These are phyloP conservation scores for Lepiota subincarnata DNA, from an alignment of 768 basidiomycete genomes.

Conservation along the genomic window DNA sequence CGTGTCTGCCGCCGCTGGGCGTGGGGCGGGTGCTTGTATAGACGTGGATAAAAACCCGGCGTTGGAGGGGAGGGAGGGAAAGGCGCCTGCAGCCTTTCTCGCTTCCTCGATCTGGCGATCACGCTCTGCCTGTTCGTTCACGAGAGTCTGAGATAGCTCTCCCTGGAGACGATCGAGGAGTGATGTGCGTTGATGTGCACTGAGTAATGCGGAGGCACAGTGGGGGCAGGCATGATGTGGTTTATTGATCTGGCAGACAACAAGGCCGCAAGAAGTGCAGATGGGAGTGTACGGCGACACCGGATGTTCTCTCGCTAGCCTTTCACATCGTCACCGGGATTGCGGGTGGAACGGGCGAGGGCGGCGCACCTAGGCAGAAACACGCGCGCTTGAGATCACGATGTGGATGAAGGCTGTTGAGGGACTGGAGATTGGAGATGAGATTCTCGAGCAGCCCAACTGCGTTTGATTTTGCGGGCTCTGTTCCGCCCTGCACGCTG, in stretches of 20 bases:
- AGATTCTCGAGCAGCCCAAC: conserved; percentile 46
- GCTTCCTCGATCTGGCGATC: conserved; percentile 45
- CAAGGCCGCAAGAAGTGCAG: conserved; percentile 55
- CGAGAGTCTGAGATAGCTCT: conserved; percentile 39
- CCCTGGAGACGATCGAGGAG: conserved; percentile 41
- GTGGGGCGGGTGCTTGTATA: conserved; percentile 2
- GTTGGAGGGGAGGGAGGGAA: conserved; percentile 46
- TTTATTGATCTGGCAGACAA: conserved; percentile 55
- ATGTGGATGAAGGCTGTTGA: conserved; percentile 21
- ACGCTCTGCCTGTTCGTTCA: conserved; percentile 45
- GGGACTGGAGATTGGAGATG: conserved; percentile 32
- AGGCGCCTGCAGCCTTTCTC: conserved; percentile 51
- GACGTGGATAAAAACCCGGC: not conserved
- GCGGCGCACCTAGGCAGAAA: conserved; percentile 57
- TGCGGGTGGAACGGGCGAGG: not conserved
- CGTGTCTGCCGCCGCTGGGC: conserved; percentile 24
- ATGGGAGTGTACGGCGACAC: conserved; percentile 55
- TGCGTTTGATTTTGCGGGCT: conserved; percentile 43
- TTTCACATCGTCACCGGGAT: not conserved
- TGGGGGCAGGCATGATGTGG: conserved; percentile 53
- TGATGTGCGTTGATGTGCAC: conserved; percentile 23
- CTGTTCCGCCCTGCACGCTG: conserved; percentile 25
- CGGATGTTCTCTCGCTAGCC: conserved; percentile 49
- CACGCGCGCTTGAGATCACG: conserved; percentile 64
- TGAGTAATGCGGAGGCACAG: conserved; percentile 40